phyloP scores from a whole-genome alignment of 768 basidiomycete genomes.

The Clitopilus hobsonii region DNA sequence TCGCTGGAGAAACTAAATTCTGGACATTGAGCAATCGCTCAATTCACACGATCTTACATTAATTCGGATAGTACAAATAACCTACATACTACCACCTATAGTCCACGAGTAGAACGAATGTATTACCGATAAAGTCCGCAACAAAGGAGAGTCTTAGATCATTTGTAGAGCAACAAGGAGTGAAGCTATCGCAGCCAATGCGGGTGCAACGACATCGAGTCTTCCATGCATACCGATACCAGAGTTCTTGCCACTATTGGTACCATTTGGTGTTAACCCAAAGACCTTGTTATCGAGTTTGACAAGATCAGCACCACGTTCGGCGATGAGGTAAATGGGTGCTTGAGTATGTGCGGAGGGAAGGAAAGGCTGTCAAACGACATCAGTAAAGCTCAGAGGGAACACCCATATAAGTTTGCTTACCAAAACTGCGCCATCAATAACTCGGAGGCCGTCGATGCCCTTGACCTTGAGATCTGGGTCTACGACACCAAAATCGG shows the following conservation, averaged over 20 bases:
- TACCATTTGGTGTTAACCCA: neutral
- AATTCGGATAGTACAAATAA: no score
- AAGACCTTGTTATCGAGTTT: neutral
- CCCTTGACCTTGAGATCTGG: conserved; percentile 24
- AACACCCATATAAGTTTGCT: no score
- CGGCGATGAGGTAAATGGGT: conserved; percentile 8
- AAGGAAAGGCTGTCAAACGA: conserved; percentile 7
- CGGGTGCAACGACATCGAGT: neutral
- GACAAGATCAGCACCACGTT: conserved; percentile 10
- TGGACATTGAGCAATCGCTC: no score
- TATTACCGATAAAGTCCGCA: neutral
- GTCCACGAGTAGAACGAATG: neutral
- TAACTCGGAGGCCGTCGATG: conserved; percentile 17
- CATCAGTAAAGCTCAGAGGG: no score
- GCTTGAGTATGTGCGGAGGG: conserved; percentile 9
- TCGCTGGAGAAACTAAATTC: no score
- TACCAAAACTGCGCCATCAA: conserved; percentile 23
- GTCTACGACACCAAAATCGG: conserved; percentile 20
- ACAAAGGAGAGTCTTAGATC: neutral
- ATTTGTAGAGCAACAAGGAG: neutral
- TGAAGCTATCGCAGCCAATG: neutral
- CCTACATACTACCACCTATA: no score
- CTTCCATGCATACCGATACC: neutral
- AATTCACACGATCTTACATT: no score
- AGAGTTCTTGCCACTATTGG: neutral